A percentile compares a stretch with the other conserved stretches of the same genome.
These are phyloP conservation scores for Sclerospora graminicola DNA, from an alignment of 352 stramenopile genomes.

Conservation along the genomic window DNA sequence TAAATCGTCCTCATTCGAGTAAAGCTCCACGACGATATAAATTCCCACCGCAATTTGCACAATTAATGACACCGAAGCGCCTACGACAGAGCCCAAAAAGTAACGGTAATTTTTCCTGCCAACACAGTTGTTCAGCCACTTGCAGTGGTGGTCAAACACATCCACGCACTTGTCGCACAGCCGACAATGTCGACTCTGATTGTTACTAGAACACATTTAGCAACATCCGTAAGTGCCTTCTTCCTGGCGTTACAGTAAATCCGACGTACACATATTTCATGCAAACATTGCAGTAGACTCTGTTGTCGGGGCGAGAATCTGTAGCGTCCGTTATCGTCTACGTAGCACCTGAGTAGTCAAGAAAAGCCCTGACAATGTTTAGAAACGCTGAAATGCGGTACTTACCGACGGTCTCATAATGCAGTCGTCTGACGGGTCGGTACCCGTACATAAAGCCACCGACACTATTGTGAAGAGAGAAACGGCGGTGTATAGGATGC, in stretches of 20 bases:
- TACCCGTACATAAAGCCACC: conserved; percentile 52
- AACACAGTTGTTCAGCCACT: conserved; percentile 95
- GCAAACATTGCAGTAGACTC: conserved; percentile 84
- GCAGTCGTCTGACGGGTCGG: conserved; percentile 68
- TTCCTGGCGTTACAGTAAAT: too few relatives aligned
- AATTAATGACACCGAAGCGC: conserved; percentile 46
- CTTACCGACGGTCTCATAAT: conserved; percentile 50
- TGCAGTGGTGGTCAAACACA: conserved; percentile 96
- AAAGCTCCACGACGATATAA: conserved; percentile 45
- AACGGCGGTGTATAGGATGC: conserved; percentile 42
- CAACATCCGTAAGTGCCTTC: too few relatives aligned
- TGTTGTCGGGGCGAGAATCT: conserved; percentile 28
- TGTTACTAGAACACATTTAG: conserved; percentile 35
- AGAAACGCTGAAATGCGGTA: neutral
- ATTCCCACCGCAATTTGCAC: conserved; percentile 62
- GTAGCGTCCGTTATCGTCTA: conserved; percentile 22
- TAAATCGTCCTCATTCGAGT: conserved; percentile 34
- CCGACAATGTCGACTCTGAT: conserved; percentile 88
- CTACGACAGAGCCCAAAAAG: conserved; percentile 68
- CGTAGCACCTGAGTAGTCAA: neutral
- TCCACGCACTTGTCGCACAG: conserved; percentile 95
- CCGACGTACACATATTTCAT: conserved; percentile 77
- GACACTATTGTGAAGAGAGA: conserved; percentile 45
- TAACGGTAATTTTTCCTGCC: conserved; percentile 82
- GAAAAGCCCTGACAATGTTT: conserved; percentile 1